A percentile compares a stretch with the other conserved stretches of the same genome.
Evolutionary conservation across 2,329 filamentous ascomycete genomes (phyloP).

Genomic region (Trichoderma semiorbis): DNA sequence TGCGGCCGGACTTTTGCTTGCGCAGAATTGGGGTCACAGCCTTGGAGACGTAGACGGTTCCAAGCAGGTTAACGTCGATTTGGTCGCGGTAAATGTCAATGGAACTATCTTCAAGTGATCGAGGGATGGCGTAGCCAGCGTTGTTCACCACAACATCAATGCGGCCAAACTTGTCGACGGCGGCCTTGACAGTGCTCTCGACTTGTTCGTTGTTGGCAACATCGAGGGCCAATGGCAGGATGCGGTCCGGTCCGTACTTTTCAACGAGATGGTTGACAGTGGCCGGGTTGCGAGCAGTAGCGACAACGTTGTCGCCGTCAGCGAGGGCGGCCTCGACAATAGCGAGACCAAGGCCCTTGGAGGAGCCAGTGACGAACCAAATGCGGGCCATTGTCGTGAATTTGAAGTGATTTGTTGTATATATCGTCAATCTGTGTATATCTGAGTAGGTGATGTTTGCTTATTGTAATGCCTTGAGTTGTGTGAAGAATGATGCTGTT

Average conservation of each 20-base stretch:
- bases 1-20: constrained; percentile 29
- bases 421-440: background rate
- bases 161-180: constrained; percentile 47
- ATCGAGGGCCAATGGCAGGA: constrained; percentile 49
- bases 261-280: constrained; percentile 33
- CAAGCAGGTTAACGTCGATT: constrained; percentile 60
- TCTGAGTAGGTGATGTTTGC: background rate
- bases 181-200: constrained; percentile 33
- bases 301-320: constrained; percentile 42
- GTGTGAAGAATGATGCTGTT: background rate
- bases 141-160: constrained; percentile 61
- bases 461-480: background rate
- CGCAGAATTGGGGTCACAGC: constrained; percentile 37
- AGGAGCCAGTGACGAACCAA: constrained; percentile 48
- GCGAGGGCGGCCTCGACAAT: constrained; percentile 39
- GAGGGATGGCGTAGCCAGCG: constrained; percentile 54
- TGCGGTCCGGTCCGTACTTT: constrained; percentile 41
- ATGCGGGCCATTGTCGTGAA: constrained; percentile 18
- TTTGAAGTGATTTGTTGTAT: background rate
- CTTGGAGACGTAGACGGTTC: constrained; percentile 51
- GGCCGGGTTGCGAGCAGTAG: constrained; percentile 41
- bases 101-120: constrained; percentile 50
- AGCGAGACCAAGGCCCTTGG: constrained; percentile 44
- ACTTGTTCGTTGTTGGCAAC: constrained; percentile 48
- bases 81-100: constrained; percentile 48